Evolutionary conservation across 2,329 filamentous ascomycete species (phyloP).

Genomic region (Alternaria arborescens): DNA sequence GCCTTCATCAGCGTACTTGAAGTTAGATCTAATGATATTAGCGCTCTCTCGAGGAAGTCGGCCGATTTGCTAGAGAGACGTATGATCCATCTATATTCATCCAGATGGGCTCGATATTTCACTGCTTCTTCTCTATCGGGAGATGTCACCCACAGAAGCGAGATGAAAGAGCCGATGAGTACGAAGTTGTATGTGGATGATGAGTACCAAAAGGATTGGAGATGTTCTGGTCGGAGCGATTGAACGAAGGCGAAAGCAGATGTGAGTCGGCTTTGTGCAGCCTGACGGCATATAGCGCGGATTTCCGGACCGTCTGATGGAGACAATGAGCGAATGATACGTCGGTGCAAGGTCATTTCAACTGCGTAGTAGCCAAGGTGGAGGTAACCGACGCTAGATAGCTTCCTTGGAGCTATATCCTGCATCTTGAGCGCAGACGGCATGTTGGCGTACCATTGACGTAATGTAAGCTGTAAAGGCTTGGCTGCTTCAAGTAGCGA

Average conservation of each 20-base stretch:
- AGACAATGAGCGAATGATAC: constrained; percentile 50
- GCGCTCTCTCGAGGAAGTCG: constrained; percentile 54
- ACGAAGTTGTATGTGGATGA: constrained; percentile 55
- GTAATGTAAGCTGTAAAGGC: constrained; percentile 61
- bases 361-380: constrained; percentile 58
- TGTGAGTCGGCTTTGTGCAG: constrained; percentile 54
- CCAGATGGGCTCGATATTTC: constrained; percentile 49
- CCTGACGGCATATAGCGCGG: constrained; percentile 51
- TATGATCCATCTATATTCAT: constrained; percentile 55
- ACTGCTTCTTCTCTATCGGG: constrained; percentile 44
- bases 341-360: constrained; percentile 57
- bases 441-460: constrained; percentile 62
- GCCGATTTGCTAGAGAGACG: constrained; percentile 55
- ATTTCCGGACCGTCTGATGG: constrained; percentile 42
- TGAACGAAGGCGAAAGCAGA: constrained; percentile 58
- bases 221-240: constrained; percentile 54
- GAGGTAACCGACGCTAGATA: constrained; percentile 50
- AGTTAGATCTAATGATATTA: constrained; percentile 31
- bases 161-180: constrained; percentile 54
- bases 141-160: constrained; percentile 51
- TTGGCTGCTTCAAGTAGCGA: constrained; percentile 63
- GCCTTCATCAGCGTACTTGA: not conserved
- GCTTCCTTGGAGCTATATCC: constrained; percentile 43
- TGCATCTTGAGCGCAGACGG: constrained; percentile 61
- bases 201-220: constrained; percentile 60